Evolutionary conservation across 2,329 filamentous ascomycete species (phyloP), one percentile per base, ranked within the genome.

Genomic region (Teratosphaeria gauchensis): DNA sequence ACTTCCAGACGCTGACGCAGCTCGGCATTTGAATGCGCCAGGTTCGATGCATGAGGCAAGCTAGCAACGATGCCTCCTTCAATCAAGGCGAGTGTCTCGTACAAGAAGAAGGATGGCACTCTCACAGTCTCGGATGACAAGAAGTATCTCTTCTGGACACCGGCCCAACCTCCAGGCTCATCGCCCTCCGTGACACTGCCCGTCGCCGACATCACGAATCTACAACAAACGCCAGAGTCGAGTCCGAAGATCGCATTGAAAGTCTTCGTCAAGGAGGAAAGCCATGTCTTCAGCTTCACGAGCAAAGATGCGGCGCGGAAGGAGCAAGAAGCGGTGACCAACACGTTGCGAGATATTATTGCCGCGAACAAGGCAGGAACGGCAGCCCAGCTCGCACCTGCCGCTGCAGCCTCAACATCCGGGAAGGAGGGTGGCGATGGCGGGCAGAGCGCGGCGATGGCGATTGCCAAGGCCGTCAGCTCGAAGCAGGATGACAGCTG

Each of bases 101-200:
- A 94, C 81, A 97, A 96, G 77, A 99, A 97, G 80, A 94, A 95
- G 75, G 89, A 97, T 78, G 94, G 94, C 72, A 83, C 84, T 61
- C 78, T 99, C 68, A 83, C 84, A 30, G 80, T 97, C 66, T 85
- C 88, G 16, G 77, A 82, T 58, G 90, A 96, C 73, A 81, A 84
- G 68, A 83, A 83, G 69, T 84, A 81, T 42, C 83, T 97, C 61
- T 87, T 84, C 72, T 99, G 92, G 92, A 89, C 85, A 33, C 88
- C 90, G 9, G 80, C 83, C 57, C 81, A 81, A 53, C 81, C 83
- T 35, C 76, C 78, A 21, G 80, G 79, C 57, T 83, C 85, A 2
- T 79, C 84, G 56, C 81, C 88, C 3, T 77, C 81, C 30, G 77
- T 96, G 61, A 86, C 84, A 0, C 81, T 97, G 59, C 75, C 82